Base-by-base conservation (phyloP, 2,329 filamentous ascomycete species). In the Colletotrichum truncatum region DNA sequence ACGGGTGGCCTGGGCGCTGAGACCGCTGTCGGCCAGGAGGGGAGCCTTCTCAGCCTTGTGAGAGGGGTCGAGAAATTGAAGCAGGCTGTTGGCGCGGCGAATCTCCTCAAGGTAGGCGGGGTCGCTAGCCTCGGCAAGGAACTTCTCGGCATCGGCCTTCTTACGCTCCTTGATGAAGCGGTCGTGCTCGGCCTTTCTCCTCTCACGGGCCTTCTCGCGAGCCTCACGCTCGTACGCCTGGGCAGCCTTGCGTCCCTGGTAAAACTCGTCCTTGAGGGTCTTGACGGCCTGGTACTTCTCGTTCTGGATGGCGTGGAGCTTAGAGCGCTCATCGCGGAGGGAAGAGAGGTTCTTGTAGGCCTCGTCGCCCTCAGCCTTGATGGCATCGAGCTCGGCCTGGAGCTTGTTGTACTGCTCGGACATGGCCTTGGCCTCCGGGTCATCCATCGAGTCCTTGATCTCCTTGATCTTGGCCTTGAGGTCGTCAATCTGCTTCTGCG, bases 81-180 rank as follows among this genome's bases (percentile, higher is more conserved):
- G 92, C 46, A 99, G 85, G 76, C 90, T 92, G 82, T 96, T 93
- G 68, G 93, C 93, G 56, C 91, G 91, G 73, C 94, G 88, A 74
- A 99, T 97, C 83, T 99, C 94, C 72, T 98, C 93, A 48, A 93
- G 86, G 84, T 93, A 99, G 55, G 96, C 96, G 14, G 91, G 94
- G 73, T 93, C 91, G 75, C 90, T 92, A 71, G 93, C 93, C 75
- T 95, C 92, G 73, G 90, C 89, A 39, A 97, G 89, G 78, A 93
- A 86, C 77, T 90, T 87, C 80, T 92, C 87, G 58, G 93, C 93
- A 54, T 89, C 86, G 76, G 92, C 90, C 83, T 91, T 92, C 81
- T 91, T 89, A 81, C 89, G 89, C 77, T 92, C 89, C 74, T 90
- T 88, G 71, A 89, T 82, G 75, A 88, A 88, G 61, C 87, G 88